A percentile compares a stretch with the other conserved stretches of the same genome.
Evolutionary conservation across 2,329 filamentous ascomycete genomes (phyloP).

Genomic region (Microascus cirrosus): DNA sequence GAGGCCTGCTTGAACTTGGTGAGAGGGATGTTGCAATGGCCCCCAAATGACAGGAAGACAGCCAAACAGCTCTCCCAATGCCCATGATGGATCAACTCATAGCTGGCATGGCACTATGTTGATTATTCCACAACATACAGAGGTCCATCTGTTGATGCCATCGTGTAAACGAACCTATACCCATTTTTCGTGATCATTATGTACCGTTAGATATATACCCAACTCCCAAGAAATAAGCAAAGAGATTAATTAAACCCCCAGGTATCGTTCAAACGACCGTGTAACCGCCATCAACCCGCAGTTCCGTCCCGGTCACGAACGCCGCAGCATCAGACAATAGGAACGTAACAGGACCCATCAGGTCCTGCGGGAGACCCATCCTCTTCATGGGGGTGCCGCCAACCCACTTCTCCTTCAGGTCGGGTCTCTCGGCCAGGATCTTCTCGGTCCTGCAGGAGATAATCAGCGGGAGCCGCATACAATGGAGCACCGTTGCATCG

Average conservation of each 20-base stretch:
- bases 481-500: neutral
- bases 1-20: too few species aligned
- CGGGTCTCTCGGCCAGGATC: conserved; percentile 87
- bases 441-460: conserved; percentile 62
- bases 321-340: conserved; percentile 67
- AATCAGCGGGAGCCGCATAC: conserved; percentile 3
- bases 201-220: neutral
- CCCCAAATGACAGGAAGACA: too few species aligned
- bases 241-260: neutral
- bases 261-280: conserved; percentile 34
- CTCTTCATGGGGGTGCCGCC: conserved; percentile 85
- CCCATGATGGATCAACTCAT: too few species aligned
- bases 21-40: too few species aligned
- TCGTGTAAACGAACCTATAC: too few species aligned
- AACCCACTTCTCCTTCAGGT: conserved; percentile 82
- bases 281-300: conserved; percentile 81
- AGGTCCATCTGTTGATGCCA: too few species aligned
- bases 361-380: conserved; percentile 83
- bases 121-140: too few species aligned
- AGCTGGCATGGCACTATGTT: too few species aligned
- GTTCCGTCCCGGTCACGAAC: conserved; percentile 63
- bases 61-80: too few species aligned
- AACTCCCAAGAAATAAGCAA: neutral
- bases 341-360: conserved; percentile 89
- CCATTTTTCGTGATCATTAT: neutral